Evolutionary conservation across 495 filamentous ascomycete genomes (phyloP).

Genomic region (Sporormia fimetaria): DNA sequence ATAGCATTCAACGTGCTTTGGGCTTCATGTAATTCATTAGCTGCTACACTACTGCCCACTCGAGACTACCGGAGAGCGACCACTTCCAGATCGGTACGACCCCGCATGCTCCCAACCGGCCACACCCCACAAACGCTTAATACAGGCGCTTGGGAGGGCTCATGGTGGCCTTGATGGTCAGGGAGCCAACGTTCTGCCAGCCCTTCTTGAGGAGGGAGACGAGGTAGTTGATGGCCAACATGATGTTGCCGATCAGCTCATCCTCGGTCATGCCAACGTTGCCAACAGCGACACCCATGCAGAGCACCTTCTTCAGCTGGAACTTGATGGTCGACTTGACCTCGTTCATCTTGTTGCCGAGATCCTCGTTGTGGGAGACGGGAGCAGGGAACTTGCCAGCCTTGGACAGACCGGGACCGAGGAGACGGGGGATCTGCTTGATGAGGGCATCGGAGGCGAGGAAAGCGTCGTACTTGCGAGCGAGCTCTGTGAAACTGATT

Average conservation of each 20-base stretch:
- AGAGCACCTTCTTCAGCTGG: conserved; percentile 99
- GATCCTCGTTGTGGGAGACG: conserved; percentile 88
- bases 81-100: background rate
- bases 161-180: conserved; percentile 99
- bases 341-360: conserved; percentile 86
- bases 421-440: conserved; percentile 98
- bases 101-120: background rate
- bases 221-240: conserved; percentile 98
- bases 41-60: conserved; percentile 12
- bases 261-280: conserved; percentile 97
- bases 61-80: background rate
- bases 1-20: no score
- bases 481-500: conserved; percentile 49
- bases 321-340: conserved; percentile 99
- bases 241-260: conserved; percentile 90
- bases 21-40: conserved; percentile 12
- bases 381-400: conserved; percentile 99
- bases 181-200: conserved; percentile 98
- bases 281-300: conserved; percentile 96
- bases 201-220: conserved; percentile 99
- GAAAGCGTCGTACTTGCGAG: conserved; percentile 99
- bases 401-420: conserved; percentile 51
- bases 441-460: conserved; percentile 89
- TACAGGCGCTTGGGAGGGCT: conserved; percentile 92
- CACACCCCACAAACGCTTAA: conserved; percentile 41